Base-by-base conservation (phyloP, 768 basidiomycete species). In the Podaxis sp. region DNA sequence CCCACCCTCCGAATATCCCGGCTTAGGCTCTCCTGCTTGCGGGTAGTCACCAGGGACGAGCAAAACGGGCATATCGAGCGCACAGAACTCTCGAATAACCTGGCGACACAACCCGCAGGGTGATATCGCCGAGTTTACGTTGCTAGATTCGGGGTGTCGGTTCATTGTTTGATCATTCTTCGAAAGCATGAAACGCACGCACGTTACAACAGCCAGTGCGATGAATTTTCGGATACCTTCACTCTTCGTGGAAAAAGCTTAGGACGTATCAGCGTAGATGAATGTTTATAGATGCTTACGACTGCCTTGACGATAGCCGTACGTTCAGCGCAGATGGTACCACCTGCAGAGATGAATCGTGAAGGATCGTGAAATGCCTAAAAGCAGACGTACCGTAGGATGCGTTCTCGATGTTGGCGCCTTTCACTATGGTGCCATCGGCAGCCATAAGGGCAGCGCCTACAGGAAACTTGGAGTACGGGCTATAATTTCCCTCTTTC, bases 21-120 rank as follows among this genome's bases (percentile, higher is more conserved):
- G 73, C 52, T 76, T 75, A n/a, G 64, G 68, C 46, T 71, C 70
- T 28, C 76, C 71, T 12, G 69, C 77, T 15, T 76, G 74, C 0
- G 83, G 80, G 68, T 87, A 87, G 68, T 87, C 82, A 1, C 83
- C 84, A 2, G 90, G 89, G 2, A 91, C 84, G 3, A 95, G 85
- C 26, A 87, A 73, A 59, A 90, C 77, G 0, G 92, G 91, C 80
- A 89, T 90, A 26, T 87, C 78, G 40, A 84, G 82, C 5, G 83
- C 73, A 68, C 91, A 95, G 68, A 96, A 96, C 69, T 96, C 95
- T 62, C 91, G 86, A 54, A 94, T 82, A 55, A 97, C 84, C 72
- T 98, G 96, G 7, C 96, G 89, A 68, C 96, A 99, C 52, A 96
- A 87, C 2, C 96, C 96, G 73, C 97, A 99, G 0, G 96, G 96